phyloP scores from a whole-genome alignment of 2,329 filamentous ascomycete genomes.

The Hansfordia pulvinata region DNA sequence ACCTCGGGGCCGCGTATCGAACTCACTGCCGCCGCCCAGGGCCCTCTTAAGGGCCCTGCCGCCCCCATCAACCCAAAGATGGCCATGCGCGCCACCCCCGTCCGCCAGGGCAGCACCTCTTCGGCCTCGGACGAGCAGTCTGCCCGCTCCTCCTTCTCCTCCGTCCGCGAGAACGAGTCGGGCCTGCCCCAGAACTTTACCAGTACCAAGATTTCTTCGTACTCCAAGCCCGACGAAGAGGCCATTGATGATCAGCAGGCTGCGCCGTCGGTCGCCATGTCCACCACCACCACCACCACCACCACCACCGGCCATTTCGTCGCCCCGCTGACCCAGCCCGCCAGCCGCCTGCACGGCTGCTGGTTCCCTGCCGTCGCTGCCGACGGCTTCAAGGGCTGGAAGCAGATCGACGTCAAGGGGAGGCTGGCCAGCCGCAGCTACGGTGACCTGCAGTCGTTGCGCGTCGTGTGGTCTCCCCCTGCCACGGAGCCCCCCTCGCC shows the following conservation, averaged over 20 bases:
- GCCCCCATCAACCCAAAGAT: too few relatives aligned
- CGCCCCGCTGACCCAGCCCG: constrained; percentile 38
- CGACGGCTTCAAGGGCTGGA: constrained; percentile 48
- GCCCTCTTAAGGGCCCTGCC: too few relatives aligned
- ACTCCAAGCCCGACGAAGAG: constrained; percentile 33
- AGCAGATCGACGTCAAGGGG: constrained; percentile 44
- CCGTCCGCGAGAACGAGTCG: constrained; percentile 45
- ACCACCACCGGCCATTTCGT: constrained; percentile 31
- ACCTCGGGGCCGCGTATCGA: too few relatives aligned
- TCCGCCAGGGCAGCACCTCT: not conserved
- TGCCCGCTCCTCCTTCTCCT: constrained; percentile 45
- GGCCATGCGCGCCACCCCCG: too few relatives aligned
- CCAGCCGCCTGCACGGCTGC: constrained; percentile 42
- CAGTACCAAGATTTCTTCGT: constrained; percentile 47
- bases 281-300: constrained; percentile 20
- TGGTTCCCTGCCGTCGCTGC: constrained; percentile 36
- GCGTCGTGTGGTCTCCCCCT: constrained; percentile 38
- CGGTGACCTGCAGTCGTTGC: constrained; percentile 42
- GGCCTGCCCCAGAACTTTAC: constrained; percentile 50
- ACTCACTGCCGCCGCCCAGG: too few relatives aligned
- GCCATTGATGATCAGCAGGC: constrained; percentile 36
- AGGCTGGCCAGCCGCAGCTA: constrained; percentile 47
- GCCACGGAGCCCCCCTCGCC: constrained; percentile 14
- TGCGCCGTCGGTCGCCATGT: constrained; percentile 14
- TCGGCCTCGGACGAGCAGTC: constrained; percentile 10